These are phyloP conservation scores for Hypoxylon rickii DNA, from an alignment of 495 filamentous ascomycete genomes.

Conservation along the genomic window DNA sequence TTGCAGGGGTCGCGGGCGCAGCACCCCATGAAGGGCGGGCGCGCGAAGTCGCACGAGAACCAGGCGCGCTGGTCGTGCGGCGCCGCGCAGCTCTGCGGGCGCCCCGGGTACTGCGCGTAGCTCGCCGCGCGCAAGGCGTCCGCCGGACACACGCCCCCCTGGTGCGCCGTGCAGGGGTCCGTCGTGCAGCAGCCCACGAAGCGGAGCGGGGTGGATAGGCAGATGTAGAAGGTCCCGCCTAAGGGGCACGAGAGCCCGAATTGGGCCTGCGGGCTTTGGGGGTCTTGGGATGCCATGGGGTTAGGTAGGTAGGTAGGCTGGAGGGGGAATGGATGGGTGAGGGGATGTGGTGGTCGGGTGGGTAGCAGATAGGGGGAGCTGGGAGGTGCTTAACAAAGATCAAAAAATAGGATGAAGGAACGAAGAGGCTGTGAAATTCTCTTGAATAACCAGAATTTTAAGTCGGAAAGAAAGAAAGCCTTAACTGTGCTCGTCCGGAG, in stretches of 20 bases:
- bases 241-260: constrained; percentile 39
- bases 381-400: too few species aligned
- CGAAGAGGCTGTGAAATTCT: too few species aligned
- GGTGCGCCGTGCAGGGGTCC: constrained; percentile 32
- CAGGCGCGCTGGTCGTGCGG: constrained; percentile 29
- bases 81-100: constrained; percentile 22
- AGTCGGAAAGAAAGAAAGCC: too few species aligned
- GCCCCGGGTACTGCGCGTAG: constrained; percentile 28
- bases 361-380: not conserved
- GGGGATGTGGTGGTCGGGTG: not conserved
- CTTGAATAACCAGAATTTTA: too few species aligned
- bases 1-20: constrained; percentile 39
- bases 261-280: constrained; percentile 5
- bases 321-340: not conserved
- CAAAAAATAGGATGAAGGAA: too few species aligned
- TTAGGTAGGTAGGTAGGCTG: not conserved
- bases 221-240: constrained; percentile 39
- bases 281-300: not conserved
- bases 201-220: constrained; percentile 17
- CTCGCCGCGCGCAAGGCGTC: constrained; percentile 25
- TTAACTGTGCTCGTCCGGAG: too few species aligned
- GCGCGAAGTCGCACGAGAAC: constrained; percentile 36
- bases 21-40: constrained; percentile 43
- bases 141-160: constrained; percentile 32
- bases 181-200: constrained; percentile 45